Conservation (phyloP, 306 rosid genomes). For the Mucuna pruriens region DNA sequence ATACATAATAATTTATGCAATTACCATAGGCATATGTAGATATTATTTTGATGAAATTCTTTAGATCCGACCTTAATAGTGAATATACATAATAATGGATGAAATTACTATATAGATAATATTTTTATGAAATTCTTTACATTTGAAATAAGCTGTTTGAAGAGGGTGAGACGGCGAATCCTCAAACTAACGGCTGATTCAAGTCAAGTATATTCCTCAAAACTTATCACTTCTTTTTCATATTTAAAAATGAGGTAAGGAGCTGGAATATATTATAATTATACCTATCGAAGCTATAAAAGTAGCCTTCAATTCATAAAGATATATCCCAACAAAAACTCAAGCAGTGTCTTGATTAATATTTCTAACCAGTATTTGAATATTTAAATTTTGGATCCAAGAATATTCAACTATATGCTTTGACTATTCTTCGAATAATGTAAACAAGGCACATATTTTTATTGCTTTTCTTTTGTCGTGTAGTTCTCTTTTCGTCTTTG, state of each 20-base stretch:
- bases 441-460: not conserved
- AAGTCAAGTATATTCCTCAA: too few relatives aligned
- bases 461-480: not conserved
- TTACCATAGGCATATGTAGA: not conserved
- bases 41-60: too few relatives aligned
- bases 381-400: not conserved
- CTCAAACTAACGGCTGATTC: too few relatives aligned
- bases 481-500: not conserved
- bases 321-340: not conserved
- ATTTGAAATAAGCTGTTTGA: too few relatives aligned
- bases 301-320: not conserved
- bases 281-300: not conserved
- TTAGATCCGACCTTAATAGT: too few relatives aligned
- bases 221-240: too few relatives aligned
- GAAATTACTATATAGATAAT: too few relatives aligned
- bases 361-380: not conserved
- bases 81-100: too few relatives aligned
- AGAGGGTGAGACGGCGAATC: too few relatives aligned
- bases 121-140: too few relatives aligned
- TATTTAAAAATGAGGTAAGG: too few relatives aligned
- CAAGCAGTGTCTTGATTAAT: not conserved
- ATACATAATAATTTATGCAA: not conserved
- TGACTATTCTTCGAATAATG: not conserved
- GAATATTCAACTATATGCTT: conserved; percentile 4
- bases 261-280: too few relatives aligned